These are phyloP conservation scores for Naematelia aurantialba DNA, from an alignment of 768 basidiomycete genomes.

Conservation along the genomic window DNA sequence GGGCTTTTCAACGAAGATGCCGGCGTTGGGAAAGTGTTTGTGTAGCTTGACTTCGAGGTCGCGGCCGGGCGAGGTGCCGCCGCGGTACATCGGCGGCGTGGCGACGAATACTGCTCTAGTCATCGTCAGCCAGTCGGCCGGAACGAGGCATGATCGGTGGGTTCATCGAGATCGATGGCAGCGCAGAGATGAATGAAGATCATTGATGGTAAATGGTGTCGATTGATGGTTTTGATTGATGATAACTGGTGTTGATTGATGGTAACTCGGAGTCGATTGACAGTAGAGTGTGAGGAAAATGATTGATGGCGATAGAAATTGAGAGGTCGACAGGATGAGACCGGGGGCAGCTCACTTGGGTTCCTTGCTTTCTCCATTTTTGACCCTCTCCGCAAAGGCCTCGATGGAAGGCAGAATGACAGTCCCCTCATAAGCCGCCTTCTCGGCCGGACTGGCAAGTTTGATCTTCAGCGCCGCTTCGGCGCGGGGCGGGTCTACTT, in stretches of 20 bases:
- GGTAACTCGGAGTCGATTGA: too few species aligned
- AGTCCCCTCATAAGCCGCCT: slow-evolving; percentile 80
- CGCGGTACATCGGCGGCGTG: slow-evolving; percentile 85
- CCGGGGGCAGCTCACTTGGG: slow-evolving; percentile 24
- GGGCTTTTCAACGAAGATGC: slow-evolving; percentile 89
- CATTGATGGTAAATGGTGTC: too few species aligned
- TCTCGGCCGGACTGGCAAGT: slow-evolving; percentile 72
- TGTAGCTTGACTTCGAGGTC: slow-evolving; percentile 83
- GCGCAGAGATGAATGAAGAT: too few species aligned
- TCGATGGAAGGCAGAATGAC: slow-evolving; percentile 21
- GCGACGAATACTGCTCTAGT: slow-evolving; percentile 76
- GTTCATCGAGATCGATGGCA: too few species aligned
- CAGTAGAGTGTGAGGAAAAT: too few species aligned
- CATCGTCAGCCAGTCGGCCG: too few species aligned
- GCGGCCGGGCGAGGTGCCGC: slow-evolving; percentile 63
- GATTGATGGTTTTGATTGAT: too few species aligned
- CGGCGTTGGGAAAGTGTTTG: slow-evolving; percentile 76
- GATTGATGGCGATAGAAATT: too few species aligned
- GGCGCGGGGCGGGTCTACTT: slow-evolving; percentile 78
- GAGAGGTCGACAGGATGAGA: not conserved
- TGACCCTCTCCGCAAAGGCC: slow-evolving; percentile 19
- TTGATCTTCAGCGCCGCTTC: slow-evolving; percentile 72
- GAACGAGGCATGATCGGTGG: too few species aligned
- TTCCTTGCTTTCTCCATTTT: slow-evolving; percentile 15
- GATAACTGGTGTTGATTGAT: too few species aligned